Conservation (phyloP, 306 rosid species). For the barrel medic (Medicago truncatula) region MtrunA17r5.0-ANR NC_053042.1:49659001-49659500, state of each 20-base stretch:
- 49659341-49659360: slow-evolving; percentile 24
- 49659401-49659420: slow-evolving; percentile 40
- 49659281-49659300: background rate
- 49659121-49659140: background rate
- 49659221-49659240: background rate
- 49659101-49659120: background rate
- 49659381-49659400: slow-evolving; percentile 35
- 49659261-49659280: background rate
- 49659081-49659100: background rate
- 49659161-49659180: background rate
- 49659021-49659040: too few species aligned
- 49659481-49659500: slow-evolving; percentile 48
- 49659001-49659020: too few species aligned
- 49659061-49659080: too few species aligned
- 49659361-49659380: background rate
- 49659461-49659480: slow-evolving; percentile 41
- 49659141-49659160: background rate
- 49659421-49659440: slow-evolving; percentile 29
- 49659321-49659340: slow-evolving; percentile 70
- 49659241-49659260: background rate
- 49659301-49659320: slow-evolving; percentile 31
- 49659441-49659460: slow-evolving; percentile 46
- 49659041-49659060: too few species aligned
- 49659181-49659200: slow-evolving; percentile 20
- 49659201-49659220: background rate